Percentiles rank a stretch among this genome's conserved stretches.
phyloP scores from a whole-genome alignment of 2,329 filamentous ascomycete species.

The Leptographium lundbergii region DNA sequence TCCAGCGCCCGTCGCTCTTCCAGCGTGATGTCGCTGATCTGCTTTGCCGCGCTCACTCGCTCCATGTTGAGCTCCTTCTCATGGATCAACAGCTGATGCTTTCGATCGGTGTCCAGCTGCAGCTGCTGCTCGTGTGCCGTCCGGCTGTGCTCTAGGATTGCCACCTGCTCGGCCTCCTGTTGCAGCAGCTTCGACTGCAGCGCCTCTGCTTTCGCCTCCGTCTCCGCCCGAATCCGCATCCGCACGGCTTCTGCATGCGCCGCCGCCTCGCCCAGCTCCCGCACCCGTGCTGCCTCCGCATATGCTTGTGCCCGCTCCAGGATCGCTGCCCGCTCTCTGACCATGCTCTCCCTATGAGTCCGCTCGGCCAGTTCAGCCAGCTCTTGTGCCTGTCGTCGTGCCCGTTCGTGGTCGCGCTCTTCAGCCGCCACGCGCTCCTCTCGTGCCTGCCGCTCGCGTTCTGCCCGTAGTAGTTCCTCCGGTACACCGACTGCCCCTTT shows the following conservation, averaged over 20 bases:
- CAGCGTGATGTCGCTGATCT: slow-evolving; percentile 34
- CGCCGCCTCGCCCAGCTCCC: slow-evolving; percentile 21
- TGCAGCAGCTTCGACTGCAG: slow-evolving; percentile 2
- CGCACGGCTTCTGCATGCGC: slow-evolving; percentile 31
- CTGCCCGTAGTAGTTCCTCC: slow-evolving; percentile 32
- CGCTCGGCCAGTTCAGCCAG: slow-evolving; percentile 33
- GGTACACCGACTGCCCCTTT: slow-evolving; percentile 40
- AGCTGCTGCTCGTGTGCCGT: slow-evolving; percentile 34
- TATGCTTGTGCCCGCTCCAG: not conserved
- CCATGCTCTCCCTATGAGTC: slow-evolving; percentile 33
- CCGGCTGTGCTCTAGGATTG: slow-evolving; percentile 28
- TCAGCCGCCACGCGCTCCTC: slow-evolving; percentile 32
- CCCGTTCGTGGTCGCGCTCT: slow-evolving; percentile 33
- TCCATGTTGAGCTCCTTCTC: slow-evolving; percentile 32
- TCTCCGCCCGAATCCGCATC: slow-evolving; percentile 1
- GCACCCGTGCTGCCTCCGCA: not conserved
- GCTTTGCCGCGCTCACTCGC: slow-evolving; percentile 33
- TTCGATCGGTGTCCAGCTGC: slow-evolving; percentile 22
- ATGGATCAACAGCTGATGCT: slow-evolving; percentile 32
- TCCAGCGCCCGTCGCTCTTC: slow-evolving; percentile 40
- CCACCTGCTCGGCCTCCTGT: slow-evolving; percentile 27
- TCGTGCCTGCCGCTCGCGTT: slow-evolving; percentile 36
- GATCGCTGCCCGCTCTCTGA: slow-evolving; percentile 12
- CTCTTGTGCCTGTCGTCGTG: slow-evolving; percentile 36
- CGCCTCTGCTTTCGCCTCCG: slow-evolving; percentile 2